Evolutionary conservation across 1,139 yeast species (phyloP), one percentile per base, ranked within the genome.

Genomic region (Candida sp.): DNA sequence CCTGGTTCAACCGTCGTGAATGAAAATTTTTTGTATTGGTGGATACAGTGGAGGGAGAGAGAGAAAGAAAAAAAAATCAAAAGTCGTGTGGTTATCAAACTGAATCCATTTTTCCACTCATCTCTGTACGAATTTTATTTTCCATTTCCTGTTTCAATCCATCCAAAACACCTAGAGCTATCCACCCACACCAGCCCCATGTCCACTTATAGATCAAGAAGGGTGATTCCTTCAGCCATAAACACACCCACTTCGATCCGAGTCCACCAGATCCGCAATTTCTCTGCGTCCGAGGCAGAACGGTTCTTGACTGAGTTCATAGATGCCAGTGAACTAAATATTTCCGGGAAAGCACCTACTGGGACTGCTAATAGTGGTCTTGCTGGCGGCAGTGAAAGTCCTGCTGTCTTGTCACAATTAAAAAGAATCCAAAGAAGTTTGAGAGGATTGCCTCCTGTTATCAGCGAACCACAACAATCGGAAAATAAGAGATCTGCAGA

Each of bases 341-440:
- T 44, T 38, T 30, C 49, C 9, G 51, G 47, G 26, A 43, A 48
- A 35, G 41, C 28, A 17, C 37, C 51, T 44, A 41, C 50, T 49
- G 32, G 54, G 52, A 31, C 35, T 26, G 41, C 54, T 11, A 48
- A 32, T 5, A 59, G 59, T 17, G 73, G 68, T 9, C 62, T 64
- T 43, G 61, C 67, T 34, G 66, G 54, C 50, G 61, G 57, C 52
- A 66, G 63, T 23, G 67, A 60, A 1, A 66, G 60, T 61, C 73
- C 59, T 46, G 75, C 79, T 11, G 65, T 72, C 12, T 63, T 82
- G 57, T 81, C 86, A 53, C 94, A 87, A 72, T 74, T 88, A 59
- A 78, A 75, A 61, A 75, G 94, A 58, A 75, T 87, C 34, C 90
- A 85, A 63, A 78, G 93, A 68, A 89, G 85, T 61, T 79, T 88